A percentile compares a stretch with the other conserved stretches of the same genome.
phyloP scores from a whole-genome alignment of 2,329 filamentous ascomycete species.

The Chaetomiaceae sp. region DNA sequence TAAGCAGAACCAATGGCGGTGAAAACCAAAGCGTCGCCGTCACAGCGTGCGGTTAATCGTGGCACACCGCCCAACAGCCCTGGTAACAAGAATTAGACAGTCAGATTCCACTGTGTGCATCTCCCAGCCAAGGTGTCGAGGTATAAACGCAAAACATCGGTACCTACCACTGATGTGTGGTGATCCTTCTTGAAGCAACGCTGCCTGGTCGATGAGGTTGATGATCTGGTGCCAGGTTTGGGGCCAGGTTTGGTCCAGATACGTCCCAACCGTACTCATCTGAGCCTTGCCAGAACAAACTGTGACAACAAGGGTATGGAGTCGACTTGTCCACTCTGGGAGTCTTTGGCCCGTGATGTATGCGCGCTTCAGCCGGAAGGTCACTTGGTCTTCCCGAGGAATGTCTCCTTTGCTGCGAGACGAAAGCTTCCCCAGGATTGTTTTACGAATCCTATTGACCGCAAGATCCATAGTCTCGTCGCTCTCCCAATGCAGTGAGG shows the following conservation, averaged over 20 bases:
- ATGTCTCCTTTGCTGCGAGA: background rate
- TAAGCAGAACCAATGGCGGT: background rate
- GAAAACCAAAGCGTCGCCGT: background rate
- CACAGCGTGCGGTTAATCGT: background rate
- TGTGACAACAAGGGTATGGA: background rate
- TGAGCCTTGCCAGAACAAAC: background rate
- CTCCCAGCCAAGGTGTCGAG: no score
- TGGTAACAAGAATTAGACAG: no score
- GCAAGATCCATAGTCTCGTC: background rate
- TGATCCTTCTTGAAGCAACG: no score
- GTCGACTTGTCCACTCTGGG: background rate
- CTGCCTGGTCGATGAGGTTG: no score
- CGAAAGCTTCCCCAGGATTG: background rate
- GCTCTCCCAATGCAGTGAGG: background rate
- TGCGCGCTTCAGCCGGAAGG: background rate
- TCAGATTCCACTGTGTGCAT: no score
- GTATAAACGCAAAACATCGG: no score
- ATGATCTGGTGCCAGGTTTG: background rate
- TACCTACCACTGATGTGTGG: no score
- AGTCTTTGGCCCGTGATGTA: background rate
- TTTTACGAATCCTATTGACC: background rate
- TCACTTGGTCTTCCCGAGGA: background rate
- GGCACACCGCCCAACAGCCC: no score
- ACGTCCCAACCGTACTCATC: background rate
- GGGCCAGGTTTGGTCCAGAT: background rate